Base-by-base conservation (phyloP, 2,329 filamentous ascomycete genomes). In the Rutstroemia sydowiana region DNA sequence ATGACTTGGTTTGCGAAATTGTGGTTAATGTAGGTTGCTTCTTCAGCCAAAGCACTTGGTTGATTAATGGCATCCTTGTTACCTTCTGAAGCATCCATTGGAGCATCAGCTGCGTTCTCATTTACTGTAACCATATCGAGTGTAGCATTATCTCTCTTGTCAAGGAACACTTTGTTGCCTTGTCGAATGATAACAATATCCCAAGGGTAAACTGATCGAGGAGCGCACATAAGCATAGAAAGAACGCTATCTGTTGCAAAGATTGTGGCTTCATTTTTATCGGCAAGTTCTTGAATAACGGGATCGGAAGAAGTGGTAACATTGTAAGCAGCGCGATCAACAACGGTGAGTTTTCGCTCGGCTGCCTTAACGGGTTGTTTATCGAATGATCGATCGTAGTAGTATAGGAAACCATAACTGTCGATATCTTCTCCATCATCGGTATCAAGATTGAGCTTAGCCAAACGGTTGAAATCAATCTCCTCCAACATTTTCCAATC, bases 1-100 rank as follows among this genome's bases (percentile, higher is more conserved):
- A 98, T 91, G 47, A 95, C 89, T 76, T 98, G 93, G 71, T 95
- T 88, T 62, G 89, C 87, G 71, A 98, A 98, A 77, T 97, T 95
- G 80, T 97, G 93, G 82, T 98, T 98, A 81, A 98, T 98, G 76
- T 96, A 95, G 48, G 93, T 98, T 51, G 93, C 93, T 74, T 98
- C 93, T 71, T 96, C 86, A 66, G 95, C 92, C 53, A 98, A 83
- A 49, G 91, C 89, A 51, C 77, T 75, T n/a, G 93, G 93, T 66
- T 90, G 90, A 81, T 98, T 98, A 73, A 98, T 86, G 59, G 80
- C 77, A 68, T 98, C 93, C 74, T 95, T 95, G 76, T 88, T 90
- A 64, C 88, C 88, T 66, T 97, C 92, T 52, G 88, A 84, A 26
- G 87, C 82, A 70, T 98, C 93, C 48, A 97, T 79, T 34, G 93